A percentile compares a stretch with the other conserved stretches of the same genome.
These are phyloP conservation scores for Pulveroboletus ravenelii DNA, from an alignment of 768 basidiomycete genomes.

Conservation along the genomic window DNA sequence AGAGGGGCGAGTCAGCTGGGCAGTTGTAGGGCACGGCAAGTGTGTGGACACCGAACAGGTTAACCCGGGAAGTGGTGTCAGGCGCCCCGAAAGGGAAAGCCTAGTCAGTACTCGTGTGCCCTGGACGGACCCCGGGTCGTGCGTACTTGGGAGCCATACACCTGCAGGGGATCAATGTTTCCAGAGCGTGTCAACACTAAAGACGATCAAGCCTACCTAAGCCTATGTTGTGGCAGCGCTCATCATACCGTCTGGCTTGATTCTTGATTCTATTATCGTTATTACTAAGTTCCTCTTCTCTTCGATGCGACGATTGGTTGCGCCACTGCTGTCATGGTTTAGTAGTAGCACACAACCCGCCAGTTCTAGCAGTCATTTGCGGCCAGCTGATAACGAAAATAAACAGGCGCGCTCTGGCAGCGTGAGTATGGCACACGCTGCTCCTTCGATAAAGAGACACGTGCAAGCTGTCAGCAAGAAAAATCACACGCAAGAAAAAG, in stretches of 20 bases:
- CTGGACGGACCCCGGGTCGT: too few relatives aligned
- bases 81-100: too few relatives aligned
- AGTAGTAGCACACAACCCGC: neutral
- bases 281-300: too few relatives aligned
- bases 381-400: neutral
- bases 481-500: neutral
- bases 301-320: neutral
- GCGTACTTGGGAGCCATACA: too few relatives aligned
- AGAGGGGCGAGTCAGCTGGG: neutral
- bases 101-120: too few relatives aligned
- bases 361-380: neutral
- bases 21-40: neutral
- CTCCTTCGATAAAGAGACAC: neutral
- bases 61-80: too few relatives aligned
- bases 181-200: too few relatives aligned
- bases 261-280: too few relatives aligned
- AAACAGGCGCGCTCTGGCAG: neutral
- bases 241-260: too few relatives aligned
- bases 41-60: neutral
- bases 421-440: neutral
- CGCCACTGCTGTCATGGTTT: neutral
- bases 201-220: too few relatives aligned
- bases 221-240: too few relatives aligned
- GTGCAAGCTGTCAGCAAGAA: neutral
- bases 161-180: too few relatives aligned